Percentiles rank a stretch among this genome's conserved stretches.
These are phyloP conservation scores for Mycena galericulata DNA, from an alignment of 768 basidiomycete genomes.

Conservation along the genomic window DNA sequence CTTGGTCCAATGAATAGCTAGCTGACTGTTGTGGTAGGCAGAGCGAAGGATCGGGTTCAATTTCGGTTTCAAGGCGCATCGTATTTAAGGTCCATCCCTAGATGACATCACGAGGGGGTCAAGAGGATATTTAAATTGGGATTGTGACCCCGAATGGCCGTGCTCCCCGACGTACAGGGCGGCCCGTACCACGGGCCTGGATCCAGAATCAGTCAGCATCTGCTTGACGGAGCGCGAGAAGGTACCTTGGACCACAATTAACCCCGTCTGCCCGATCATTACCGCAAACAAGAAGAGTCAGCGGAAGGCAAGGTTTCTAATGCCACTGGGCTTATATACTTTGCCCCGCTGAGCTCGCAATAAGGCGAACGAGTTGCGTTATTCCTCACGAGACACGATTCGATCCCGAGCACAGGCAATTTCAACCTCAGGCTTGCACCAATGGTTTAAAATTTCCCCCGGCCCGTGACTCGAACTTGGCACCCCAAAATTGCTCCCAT, in stretches of 20 bases:
- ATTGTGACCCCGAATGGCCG: background rate
- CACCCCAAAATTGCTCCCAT: no score
- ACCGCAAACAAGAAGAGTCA: background rate
- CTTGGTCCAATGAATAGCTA: background rate
- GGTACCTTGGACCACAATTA: background rate
- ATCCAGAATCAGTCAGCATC: constrained; percentile 1
- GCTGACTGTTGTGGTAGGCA: constrained; percentile 2
- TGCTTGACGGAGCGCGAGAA: constrained; percentile 9
- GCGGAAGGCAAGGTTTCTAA: background rate
- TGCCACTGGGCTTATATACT: constrained; percentile 1
- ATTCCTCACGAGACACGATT: background rate
- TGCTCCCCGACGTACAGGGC: constrained; percentile 2
- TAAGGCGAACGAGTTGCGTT: constrained; percentile 4
- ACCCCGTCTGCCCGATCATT: background rate
- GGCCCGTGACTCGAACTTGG: no score
- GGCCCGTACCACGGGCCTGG: constrained; percentile 6
- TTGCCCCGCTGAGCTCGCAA: constrained; percentile 18
- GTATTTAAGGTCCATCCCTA: constrained; percentile 18
- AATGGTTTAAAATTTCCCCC: no score
- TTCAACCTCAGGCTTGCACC: no score
- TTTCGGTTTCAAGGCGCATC: background rate
- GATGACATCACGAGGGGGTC: constrained; percentile 32
- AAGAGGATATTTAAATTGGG: background rate
- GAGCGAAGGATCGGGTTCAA: background rate
- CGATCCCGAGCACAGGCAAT: no score